These are phyloP conservation scores for Colletotrichum camelliae DNA, from an alignment of 2,329 filamentous ascomycete species.

Conservation along the genomic window DNA sequence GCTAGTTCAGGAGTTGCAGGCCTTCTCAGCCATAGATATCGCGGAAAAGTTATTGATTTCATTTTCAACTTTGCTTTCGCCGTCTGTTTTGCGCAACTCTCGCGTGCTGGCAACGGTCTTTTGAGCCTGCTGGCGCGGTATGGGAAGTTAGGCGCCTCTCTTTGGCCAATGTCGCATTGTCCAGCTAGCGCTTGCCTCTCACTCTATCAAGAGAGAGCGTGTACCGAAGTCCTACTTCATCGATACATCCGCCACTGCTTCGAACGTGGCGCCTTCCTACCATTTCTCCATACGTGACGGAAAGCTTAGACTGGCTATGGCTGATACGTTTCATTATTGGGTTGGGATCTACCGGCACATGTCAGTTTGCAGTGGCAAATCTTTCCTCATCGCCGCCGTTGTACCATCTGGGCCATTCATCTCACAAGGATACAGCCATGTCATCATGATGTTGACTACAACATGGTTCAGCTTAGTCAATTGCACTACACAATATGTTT, in stretches of 20 bases:
- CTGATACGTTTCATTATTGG: neutral
- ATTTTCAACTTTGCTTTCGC: neutral
- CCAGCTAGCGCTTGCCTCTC: neutral
- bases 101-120: neutral
- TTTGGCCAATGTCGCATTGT: neutral
- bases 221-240: neutral
- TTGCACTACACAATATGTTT: neutral
- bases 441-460: neutral
- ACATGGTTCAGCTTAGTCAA: neutral
- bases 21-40: neutral
- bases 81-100: neutral
- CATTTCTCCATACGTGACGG: neutral
- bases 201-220: neutral
- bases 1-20: neutral
- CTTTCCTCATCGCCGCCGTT: neutral
- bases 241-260: neutral
- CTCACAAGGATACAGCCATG: neutral
- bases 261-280: neutral
- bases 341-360: neutral
- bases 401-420: neutral
- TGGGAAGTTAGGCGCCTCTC: neutral
- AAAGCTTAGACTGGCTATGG: neutral
- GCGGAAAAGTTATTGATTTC: neutral
- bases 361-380: neutral
- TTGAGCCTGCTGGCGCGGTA: neutral